phyloP scores from a whole-genome alignment of 306 rosid genomes.

The Ormosia emarginata region DNA sequence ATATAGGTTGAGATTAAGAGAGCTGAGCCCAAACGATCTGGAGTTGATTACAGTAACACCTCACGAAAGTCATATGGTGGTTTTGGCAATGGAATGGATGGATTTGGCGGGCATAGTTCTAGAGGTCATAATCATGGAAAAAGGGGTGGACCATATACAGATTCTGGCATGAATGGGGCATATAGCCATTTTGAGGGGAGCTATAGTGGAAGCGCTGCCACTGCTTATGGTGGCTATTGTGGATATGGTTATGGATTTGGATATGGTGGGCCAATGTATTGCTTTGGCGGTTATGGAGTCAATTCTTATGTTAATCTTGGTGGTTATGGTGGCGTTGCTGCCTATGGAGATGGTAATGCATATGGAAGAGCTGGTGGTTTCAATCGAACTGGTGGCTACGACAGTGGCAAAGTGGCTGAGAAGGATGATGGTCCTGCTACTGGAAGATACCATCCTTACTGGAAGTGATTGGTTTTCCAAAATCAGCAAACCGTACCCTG shows the following conservation, averaged over 20 bases:
- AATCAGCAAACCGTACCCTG: neutral
- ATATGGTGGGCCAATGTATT: slow-evolving; percentile 50
- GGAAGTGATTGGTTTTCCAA: slow-evolving; percentile 20
- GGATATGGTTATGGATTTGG: slow-evolving; percentile 51
- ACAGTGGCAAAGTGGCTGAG: slow-evolving; percentile 29
- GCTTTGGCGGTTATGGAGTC: slow-evolving; percentile 39
- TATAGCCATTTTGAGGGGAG: slow-evolving; percentile 38
- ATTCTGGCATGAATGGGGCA: slow-evolving; percentile 30
- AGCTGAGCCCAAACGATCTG: slow-evolving; percentile 58
- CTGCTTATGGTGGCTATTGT: slow-evolving; percentile 39
- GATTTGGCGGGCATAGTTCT: slow-evolving; percentile 33
- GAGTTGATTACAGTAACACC: slow-evolving; percentile 31
- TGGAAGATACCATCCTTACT: slow-evolving; percentile 61
- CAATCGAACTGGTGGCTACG: slow-evolving; percentile 21
- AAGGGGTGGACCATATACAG: slow-evolving; percentile 31
- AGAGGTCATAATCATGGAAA: slow-evolving; percentile 30
- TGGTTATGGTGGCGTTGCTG: slow-evolving; percentile 31
- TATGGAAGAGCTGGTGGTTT: slow-evolving; percentile 31
- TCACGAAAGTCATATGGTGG: slow-evolving; percentile 37
- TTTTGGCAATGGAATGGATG: slow-evolving; percentile 24
- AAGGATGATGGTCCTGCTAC: slow-evolving; percentile 32
- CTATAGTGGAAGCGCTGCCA: slow-evolving; percentile 37
- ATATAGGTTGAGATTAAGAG: slow-evolving; percentile 64
- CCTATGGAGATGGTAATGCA: slow-evolving; percentile 29
- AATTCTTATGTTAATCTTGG: slow-evolving; percentile 38